Percentiles rank a stretch among this genome's conserved stretches.
Conservation (phyloP, 1,139 yeast species). For the Nematodospora anomalae region DNA sequence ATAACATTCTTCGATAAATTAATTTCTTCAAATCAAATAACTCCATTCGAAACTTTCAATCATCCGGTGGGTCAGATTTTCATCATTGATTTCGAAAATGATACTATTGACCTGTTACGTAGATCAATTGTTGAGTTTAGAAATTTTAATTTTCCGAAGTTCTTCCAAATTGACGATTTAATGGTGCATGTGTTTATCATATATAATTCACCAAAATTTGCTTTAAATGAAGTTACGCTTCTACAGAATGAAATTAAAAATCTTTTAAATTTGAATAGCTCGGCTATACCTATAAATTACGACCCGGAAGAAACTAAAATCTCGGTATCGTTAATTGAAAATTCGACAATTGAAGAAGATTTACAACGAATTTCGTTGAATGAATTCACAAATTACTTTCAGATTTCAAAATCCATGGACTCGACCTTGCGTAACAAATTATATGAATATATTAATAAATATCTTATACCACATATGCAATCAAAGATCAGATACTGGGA, state of each 20-base stretch:
- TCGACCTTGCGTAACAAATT: conserved; percentile 42
- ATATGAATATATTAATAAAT: conserved; percentile 55
- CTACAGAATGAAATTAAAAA: conserved; percentile 34
- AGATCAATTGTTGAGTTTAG: conserved; percentile 43
- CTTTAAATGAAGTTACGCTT: conserved; percentile 25
- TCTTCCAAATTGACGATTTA: conserved; percentile 58
- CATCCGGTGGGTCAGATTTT: conserved; percentile 85
- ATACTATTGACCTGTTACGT: conserved; percentile 49
- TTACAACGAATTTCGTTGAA: conserved; percentile 38
- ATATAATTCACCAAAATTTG: conserved; percentile 25
- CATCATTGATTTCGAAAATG: conserved; percentile 52
- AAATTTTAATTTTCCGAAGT: conserved; percentile 51
- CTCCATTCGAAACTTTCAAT: conserved; percentile 85
- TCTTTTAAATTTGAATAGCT: conserved; percentile 28
- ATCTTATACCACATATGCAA: conserved; percentile 78
- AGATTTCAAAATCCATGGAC: conserved; percentile 41
- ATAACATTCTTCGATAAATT: conserved; percentile 59
- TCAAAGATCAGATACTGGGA: conserved; percentile 73
- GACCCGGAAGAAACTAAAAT: conserved; percentile 15
- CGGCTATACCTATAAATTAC: conserved; percentile 28
- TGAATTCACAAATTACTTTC: conserved; percentile 20
- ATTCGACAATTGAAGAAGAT: conserved; percentile 56
- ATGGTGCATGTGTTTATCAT: conserved; percentile 48
- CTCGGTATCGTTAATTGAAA: conserved; percentile 29
- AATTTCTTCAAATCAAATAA: conserved; percentile 59